phyloP scores from a whole-genome alignment of 176 grass and related monocot genomes.

The Urochloa ruziziensis region DNA sequence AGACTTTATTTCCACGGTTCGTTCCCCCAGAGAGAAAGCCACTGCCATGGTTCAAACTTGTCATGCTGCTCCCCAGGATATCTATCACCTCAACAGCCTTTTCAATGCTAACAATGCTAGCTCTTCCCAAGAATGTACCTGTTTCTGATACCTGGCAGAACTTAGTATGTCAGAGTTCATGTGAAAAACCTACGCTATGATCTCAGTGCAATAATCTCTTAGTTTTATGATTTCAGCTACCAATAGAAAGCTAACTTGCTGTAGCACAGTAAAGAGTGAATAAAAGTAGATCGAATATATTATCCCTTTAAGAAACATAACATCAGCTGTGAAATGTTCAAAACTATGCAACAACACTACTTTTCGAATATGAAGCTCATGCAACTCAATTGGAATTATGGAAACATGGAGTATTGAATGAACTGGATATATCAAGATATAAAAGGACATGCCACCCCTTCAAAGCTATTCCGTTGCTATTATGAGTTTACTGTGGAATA shows the following conservation, averaged over 20 bases:
- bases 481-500: background rate
- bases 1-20: constrained; percentile 61
- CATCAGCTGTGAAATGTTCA: background rate
- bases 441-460: background rate
- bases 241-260: background rate
- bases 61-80: constrained; percentile 85
- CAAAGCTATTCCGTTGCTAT: background rate
- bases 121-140: constrained; percentile 69
- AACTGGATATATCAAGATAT: background rate
- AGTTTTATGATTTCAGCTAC: background rate
- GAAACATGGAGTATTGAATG: background rate
- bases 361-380: background rate
- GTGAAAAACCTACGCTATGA: constrained; percentile 7
- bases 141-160: constrained; percentile 75
- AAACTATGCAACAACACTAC: background rate
- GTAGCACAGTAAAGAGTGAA: background rate
- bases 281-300: background rate
- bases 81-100: constrained; percentile 88
- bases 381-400: background rate
- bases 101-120: constrained; percentile 78
- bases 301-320: background rate
- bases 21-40: constrained; percentile 73
- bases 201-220: background rate
- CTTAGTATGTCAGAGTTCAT: constrained; percentile 42
- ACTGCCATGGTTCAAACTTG: constrained; percentile 75